Evolutionary conservation across 2,329 filamentous ascomycete genomes (phyloP).

Genomic region (Plectosphaerella cucumerina): DNA sequence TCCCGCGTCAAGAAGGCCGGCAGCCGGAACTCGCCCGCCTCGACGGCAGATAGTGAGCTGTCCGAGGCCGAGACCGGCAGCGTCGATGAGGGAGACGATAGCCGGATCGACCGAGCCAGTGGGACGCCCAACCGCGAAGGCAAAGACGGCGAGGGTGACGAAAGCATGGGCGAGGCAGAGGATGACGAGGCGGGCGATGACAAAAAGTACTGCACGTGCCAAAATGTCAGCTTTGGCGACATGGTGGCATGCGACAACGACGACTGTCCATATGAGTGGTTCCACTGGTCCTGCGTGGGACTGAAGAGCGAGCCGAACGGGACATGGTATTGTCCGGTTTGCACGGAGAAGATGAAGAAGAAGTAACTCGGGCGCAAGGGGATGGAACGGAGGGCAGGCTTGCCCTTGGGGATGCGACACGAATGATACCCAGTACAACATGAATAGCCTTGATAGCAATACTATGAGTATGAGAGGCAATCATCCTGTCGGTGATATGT

Average conservation of each 20-base stretch:
- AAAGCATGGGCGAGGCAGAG: conserved; percentile 50
- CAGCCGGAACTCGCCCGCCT: conserved; percentile 58
- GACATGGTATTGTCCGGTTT: conserved; percentile 64
- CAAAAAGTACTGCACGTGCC: conserved; percentile 79
- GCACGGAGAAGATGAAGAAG: conserved; percentile 48
- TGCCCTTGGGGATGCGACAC: neutral
- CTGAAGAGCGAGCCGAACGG: conserved; percentile 65
- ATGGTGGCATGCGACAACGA: conserved; percentile 90
- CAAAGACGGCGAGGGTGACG: conserved; percentile 43
- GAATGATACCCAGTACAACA: conserved; percentile 7
- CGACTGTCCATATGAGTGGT: conserved; percentile 79
- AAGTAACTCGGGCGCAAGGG: conserved; percentile 5
- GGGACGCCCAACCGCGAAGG: conserved; percentile 23
- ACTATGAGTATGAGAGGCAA: too few relatives aligned
- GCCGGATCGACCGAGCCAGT: conserved; percentile 13
- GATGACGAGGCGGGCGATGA: conserved; percentile 72
- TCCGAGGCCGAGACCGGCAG: conserved; percentile 58
- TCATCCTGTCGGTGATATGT: too few relatives aligned
- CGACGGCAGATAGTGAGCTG: conserved; percentile 60
- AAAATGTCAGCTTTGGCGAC: conserved; percentile 79
- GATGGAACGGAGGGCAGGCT: too few relatives aligned
- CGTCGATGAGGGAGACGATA: conserved; percentile 43
- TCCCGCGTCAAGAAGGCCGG: conserved; percentile 58
- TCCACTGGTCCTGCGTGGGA: conserved; percentile 74
- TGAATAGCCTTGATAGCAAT: too few relatives aligned